A percentile compares a stretch with the other conserved stretches of the same genome.
Evolutionary conservation across 2,329 filamentous ascomycete species (phyloP).

Genomic region (Alternaria tenuissima): DNA sequence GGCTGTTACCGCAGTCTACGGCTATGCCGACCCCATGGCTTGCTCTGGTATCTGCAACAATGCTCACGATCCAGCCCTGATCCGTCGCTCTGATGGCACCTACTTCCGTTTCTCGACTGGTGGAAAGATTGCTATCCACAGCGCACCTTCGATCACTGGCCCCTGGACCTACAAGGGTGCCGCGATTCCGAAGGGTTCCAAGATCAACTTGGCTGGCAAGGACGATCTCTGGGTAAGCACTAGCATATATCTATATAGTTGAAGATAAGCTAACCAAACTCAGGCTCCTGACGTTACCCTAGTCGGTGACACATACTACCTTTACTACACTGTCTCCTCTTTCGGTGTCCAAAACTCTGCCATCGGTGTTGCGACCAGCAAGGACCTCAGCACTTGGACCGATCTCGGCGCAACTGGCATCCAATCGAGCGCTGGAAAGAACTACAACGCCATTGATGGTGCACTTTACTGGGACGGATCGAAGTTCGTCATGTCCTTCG

Average conservation of each 20-base stretch:
- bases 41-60: constrained; percentile 56
- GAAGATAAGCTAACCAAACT: background rate
- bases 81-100: constrained; percentile 58
- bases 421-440: constrained; percentile 46
- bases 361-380: constrained; percentile 66
- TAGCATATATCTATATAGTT: background rate
- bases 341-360: constrained; percentile 69
- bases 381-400: constrained; percentile 64
- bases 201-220: constrained; percentile 56
- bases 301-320: constrained; percentile 67
- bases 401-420: constrained; percentile 66
- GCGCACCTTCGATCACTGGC: constrained; percentile 57
- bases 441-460: constrained; percentile 63
- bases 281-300: constrained; percentile 70
- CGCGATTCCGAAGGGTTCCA: constrained; percentile 57
- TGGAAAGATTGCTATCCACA: constrained; percentile 59
- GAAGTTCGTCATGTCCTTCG: constrained; percentile 66
- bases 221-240: constrained; percentile 59
- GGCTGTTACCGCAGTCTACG: constrained; percentile 31
- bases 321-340: constrained; percentile 72
- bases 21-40: constrained; percentile 51
- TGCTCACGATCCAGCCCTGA: constrained; percentile 60
- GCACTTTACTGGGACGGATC: constrained; percentile 54
- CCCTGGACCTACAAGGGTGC: constrained; percentile 62
- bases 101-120: constrained; percentile 65